A percentile compares a stretch with the other conserved stretches of the same genome.
Conservation (phyloP, 2,329 filamentous ascomycete genomes). For the Ascochyta lentis region DNA sequence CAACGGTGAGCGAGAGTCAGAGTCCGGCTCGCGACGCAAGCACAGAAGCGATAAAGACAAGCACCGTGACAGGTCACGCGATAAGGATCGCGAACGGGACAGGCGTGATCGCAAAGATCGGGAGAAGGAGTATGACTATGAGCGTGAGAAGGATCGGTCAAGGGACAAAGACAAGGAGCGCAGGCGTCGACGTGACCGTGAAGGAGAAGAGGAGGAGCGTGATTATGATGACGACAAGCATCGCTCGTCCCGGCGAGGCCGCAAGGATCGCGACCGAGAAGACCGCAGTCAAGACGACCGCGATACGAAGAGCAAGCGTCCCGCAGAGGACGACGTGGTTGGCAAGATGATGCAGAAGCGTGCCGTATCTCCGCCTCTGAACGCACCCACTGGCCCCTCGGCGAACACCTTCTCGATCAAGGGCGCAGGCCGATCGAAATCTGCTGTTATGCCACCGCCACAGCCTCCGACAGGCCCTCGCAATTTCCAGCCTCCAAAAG, state of each 20-base stretch:
- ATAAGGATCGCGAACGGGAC: slow-evolving; percentile 44
- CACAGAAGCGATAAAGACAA: slow-evolving; percentile 47
- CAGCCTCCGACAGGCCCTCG: slow-evolving; percentile 49
- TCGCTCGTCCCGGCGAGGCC: slow-evolving; percentile 51
- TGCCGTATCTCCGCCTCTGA: slow-evolving; percentile 40
- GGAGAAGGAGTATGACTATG: slow-evolving; percentile 54
- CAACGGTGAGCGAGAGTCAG: slow-evolving; percentile 36
- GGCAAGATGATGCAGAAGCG: slow-evolving; percentile 39
- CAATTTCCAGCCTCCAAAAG: slow-evolving; percentile 44
- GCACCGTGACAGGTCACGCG: slow-evolving; percentile 36
- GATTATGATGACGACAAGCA: slow-evolving; percentile 50
- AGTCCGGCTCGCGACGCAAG: slow-evolving; percentile 45
- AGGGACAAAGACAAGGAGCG: slow-evolving; percentile 51
- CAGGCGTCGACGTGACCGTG: slow-evolving; percentile 60
- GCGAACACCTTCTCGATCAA: slow-evolving; percentile 58
- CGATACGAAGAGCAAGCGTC: slow-evolving; percentile 4
- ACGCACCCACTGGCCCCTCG: slow-evolving; percentile 46
- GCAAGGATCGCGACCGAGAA: slow-evolving; percentile 52
- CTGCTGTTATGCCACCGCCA: slow-evolving; percentile 37
- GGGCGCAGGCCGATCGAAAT: slow-evolving; percentile 28
- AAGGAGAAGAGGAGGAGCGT: slow-evolving; percentile 42
- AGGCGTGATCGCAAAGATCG: slow-evolving; percentile 57
- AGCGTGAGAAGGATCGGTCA: slow-evolving; percentile 51
- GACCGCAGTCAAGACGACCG: slow-evolving; percentile 30
- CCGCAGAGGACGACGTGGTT: slow-evolving; percentile 28